These are phyloP conservation scores for Globisporangium acanthophoron DNA, from an alignment of 352 stramenopile species.

Conservation along the genomic window DNA sequence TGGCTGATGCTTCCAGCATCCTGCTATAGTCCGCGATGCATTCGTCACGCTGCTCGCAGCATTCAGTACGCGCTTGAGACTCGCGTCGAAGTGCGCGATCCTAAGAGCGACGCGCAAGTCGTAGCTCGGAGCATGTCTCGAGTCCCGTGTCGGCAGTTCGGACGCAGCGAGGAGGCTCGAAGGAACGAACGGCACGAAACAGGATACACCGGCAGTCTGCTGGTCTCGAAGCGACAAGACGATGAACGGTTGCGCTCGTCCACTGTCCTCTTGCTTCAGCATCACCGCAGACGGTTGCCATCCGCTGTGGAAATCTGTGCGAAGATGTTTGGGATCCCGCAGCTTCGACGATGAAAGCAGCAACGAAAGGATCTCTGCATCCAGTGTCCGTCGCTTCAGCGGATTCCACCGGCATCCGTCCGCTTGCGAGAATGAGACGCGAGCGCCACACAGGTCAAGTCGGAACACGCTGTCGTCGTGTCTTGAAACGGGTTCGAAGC, in stretches of 20 bases:
- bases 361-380: conserved; percentile 6
- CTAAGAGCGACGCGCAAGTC: neutral
- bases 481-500: neutral
- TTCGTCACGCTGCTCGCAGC: neutral
- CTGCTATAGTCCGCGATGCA: neutral
- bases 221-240: conserved; percentile 4
- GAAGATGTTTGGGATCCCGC: neutral
- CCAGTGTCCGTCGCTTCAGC: conserved; percentile 24
- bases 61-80: conserved; percentile 4
- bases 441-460: conserved; percentile 22
- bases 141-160: neutral
- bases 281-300: neutral
- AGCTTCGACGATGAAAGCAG: conserved; percentile 6
- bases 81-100: conserved; percentile 7
- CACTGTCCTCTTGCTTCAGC: neutral
- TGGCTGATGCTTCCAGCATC: neutral
- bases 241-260: conserved; percentile 3
- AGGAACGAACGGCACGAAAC: conserved; percentile 8
- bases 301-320: conserved; percentile 8
- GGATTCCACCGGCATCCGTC: conserved; percentile 16
- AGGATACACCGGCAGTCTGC: conserved; percentile 1
- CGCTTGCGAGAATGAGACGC: conserved; percentile 17
- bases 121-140: conserved; percentile 1
- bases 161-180: neutral
- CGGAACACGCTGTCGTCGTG: conserved; percentile 16